Evolutionary conservation across 495 filamentous ascomycete genomes (phyloP), one percentile per base, ranked within the genome.

Genomic region (Neurospora sp.): DNA sequence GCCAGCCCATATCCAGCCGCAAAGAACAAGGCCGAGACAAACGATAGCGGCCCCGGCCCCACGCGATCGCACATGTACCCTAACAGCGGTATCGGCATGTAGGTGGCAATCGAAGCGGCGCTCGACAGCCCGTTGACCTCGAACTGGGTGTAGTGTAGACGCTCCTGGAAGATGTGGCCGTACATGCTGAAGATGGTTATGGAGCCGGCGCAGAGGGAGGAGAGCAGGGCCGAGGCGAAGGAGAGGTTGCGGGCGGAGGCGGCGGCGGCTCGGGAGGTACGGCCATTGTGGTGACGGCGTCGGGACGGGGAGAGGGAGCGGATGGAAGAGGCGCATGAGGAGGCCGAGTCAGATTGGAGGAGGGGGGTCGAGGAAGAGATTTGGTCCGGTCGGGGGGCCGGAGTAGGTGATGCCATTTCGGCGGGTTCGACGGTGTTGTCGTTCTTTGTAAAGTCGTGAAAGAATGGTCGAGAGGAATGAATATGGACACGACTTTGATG

Each of bases 171-270:
- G 53, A 95, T 84, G 72, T 92, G 94, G 4, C 91, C 95, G 81
- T 97, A 99, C 44, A 99, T 87, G 4, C 93, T 96, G 85, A 93
- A 98, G 22, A 93, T 89, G 7, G 92, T 92, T 72, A 97, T 90
- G 71, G 91, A 94, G 70, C 94, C 93, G 14, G 92, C 94, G 72
- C 91, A 94, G 22, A 98, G 86, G 41, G 87, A 84, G 22, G 81
- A 79, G 38, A 85, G 48, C 20, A 86, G 75, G 35, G 85, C 79
- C 12, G 81, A 74, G 42, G 79, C 65, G 74, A 86, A 82, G 48
- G 85, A 81, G 45, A 84, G 27, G 69, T 69, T 70, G 73, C 81
- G 81, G n/a, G 80, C 68, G 14, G 76, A 74, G 74, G 76, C 71
- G 68, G 76, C 78, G 61, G 73, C 74, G 71, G 71, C 8, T 70